Evolutionary conservation across 208 protist genomes (phyloP).

Genomic region (Porcisia hertigi): DNA sequence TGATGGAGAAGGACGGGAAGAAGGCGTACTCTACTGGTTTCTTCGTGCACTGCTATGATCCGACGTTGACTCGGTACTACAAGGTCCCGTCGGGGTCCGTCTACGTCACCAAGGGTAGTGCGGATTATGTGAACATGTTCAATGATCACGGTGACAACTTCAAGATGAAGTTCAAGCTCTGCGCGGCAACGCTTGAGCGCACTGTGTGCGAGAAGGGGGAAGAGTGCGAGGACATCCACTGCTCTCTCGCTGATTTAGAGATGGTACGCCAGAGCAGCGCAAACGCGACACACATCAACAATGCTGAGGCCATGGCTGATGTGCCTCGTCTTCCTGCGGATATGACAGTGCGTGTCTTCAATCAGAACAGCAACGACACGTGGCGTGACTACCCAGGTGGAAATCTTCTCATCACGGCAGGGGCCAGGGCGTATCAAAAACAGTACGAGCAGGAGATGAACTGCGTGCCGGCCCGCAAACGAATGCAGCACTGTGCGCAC

Average conservation of each 20-base stretch:
- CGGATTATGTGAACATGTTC: slow-evolving; percentile 74
- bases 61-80: slow-evolving; percentile 70
- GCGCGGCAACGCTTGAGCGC: slow-evolving; percentile 23
- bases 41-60: slow-evolving; percentile 72
- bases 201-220: slow-evolving; percentile 28
- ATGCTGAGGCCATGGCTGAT: slow-evolving; percentile 44
- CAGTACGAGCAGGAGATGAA: slow-evolving; percentile 55
- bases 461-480: slow-evolving; percentile 57
- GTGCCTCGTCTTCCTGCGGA: slow-evolving; percentile 57
- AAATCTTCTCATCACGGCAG: slow-evolving; percentile 75
- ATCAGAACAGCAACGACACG: slow-evolving; percentile 78
- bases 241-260: slow-evolving; percentile 45
- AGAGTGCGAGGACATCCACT: slow-evolving; percentile 62
- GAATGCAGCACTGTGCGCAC: slow-evolving; percentile 91
- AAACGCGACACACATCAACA: slow-evolving; percentile 69
- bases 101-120: slow-evolving; percentile 56
- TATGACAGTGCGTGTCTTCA: slow-evolving; percentile 79
- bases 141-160: slow-evolving; percentile 89
- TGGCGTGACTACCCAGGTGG: slow-evolving; percentile 66
- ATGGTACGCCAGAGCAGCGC: slow-evolving; percentile 35
- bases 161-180: slow-evolving; percentile 80
- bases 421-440: slow-evolving; percentile 60
- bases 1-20: slow-evolving; percentile 28
- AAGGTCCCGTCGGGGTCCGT: slow-evolving; percentile 70
- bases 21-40: slow-evolving; percentile 59